Evolutionary conservation across 768 basidiomycete genomes (phyloP), one percentile per base, ranked within the genome.

Genomic region (Leccinum imitatum): DNA sequence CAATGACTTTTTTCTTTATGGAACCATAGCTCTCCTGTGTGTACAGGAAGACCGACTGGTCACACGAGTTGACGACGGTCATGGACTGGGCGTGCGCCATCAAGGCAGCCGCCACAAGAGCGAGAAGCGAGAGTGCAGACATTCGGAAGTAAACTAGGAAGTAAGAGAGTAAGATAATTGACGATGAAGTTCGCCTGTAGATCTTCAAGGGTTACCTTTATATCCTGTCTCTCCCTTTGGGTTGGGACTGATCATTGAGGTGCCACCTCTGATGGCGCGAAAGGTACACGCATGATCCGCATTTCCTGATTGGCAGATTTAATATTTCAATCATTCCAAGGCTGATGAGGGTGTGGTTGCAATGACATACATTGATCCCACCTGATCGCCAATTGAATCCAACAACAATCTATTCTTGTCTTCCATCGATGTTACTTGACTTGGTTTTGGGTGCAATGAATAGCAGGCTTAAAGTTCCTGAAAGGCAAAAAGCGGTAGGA

Each of bases 11-110:
- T 57, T 66, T 70, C n/a, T 59, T 53, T 44, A 70, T 55, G 33
- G 37, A 39, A 9, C 71, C 71, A 30, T 37, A 66, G 59, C 69
- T 72, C 4, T 59, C 63, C 54, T 64, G 61, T 0, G 70, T 71
- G 58, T 53, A 63, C 33, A 70, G 46, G 44, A 71, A 61, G 53
- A 69, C 69, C 23, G 59, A 44, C 58, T 71, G 58, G n/a, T 30
- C 14, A 19, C 69, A 71, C 3, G 56, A 23, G 53, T 71, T 71
- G 47, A 55, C 57, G 35, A 71, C 63, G 13, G 51, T 67, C 50
- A 71, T 41, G n/a, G 69, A 67, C 39, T 69, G 63, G 13, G 68
- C 70, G 11, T 57, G 48, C n/a, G 59, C 54, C 10, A 62, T 44
- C 1, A 10, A 21, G 33, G 30, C 58, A 0, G 53, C n/a, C 17